phyloP scores from a whole-genome alignment of 176 grass and related monocot genomes.

The Olyra latifolia region DNA sequence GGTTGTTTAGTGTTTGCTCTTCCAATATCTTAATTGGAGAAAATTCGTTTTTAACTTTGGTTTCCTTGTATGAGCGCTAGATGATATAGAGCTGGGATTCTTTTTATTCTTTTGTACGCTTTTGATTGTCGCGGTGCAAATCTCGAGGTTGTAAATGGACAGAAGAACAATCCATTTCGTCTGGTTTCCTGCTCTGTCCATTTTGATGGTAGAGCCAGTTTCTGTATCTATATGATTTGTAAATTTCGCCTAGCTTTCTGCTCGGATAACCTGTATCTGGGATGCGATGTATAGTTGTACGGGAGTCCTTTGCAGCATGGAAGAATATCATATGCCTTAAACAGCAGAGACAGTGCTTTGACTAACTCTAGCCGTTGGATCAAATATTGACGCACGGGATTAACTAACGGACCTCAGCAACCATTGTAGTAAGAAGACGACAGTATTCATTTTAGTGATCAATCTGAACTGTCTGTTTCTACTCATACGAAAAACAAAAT shows the following conservation, averaged over 20 bases:
- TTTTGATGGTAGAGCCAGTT: neutral
- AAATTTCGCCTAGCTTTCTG: neutral
- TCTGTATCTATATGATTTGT: neutral
- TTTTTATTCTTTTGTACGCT: neutral
- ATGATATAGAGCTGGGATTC: constrained; percentile 29
- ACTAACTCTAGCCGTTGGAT: too few species aligned
- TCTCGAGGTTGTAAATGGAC: neutral
- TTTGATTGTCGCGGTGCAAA: constrained; percentile 14
- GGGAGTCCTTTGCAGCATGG: neutral
- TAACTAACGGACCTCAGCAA: too few species aligned
- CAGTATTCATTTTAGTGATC: too few species aligned
- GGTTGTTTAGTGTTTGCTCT: constrained; percentile 20
- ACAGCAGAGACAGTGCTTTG: too few species aligned
- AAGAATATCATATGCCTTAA: neutral
- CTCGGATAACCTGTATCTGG: neutral
- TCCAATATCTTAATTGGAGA: neutral
- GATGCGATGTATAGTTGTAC: neutral
- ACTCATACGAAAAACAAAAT: too few species aligned
- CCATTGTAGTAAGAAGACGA: too few species aligned
- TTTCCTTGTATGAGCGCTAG: constrained; percentile 29
- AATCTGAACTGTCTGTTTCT: too few species aligned
- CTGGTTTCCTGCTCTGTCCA: neutral
- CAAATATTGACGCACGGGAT: neutral
- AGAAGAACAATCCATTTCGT: neutral
- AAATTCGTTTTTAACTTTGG: constrained; percentile 21